Base-by-base conservation (phyloP, 2,329 filamentous ascomycete species). In the Fonsecaea pedrosoi region DNA sequence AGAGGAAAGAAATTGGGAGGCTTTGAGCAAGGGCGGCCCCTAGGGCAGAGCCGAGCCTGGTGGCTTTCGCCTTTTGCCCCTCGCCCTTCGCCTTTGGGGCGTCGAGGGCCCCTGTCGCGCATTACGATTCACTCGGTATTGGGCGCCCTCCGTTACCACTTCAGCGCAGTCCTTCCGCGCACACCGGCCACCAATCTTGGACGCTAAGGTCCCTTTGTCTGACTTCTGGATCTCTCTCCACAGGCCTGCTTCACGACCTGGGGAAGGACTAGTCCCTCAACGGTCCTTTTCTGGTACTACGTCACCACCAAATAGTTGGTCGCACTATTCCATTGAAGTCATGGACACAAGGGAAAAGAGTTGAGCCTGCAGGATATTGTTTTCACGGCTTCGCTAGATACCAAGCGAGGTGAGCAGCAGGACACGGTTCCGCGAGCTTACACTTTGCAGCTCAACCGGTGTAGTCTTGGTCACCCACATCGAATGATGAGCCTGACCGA, bases 41-140 rank as follows among this genome's bases (percentile, higher is more conserved):
- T 61, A 61, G 59, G 59, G 59, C 59, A 61, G 59, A 61, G 59
- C 59, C 59, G 59, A 61, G 45, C 59, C 59, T 48, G 57, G 57
- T 61, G 21, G 34, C 32, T 48, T 54, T 61, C 59, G 59, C 25
- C 59, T 54, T 25, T 25, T 25, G 25, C 25, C 25, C 25, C 3
- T 35, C n/a, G 32, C 30, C 18, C 32, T 61, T 45, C 40, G 10
- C 45, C 59, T 48, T 37, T 48, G 15, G 8, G 37, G 18, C 25
- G 25, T 25, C 25, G 25, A 25, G 25, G 25, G 32, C 32, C 45
- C 34, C 48, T 40, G 50, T 35, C 45, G 59, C 40, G 34, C 25
- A 12, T 21, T 53, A n/a, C 32, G n/a, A 37, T 55, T 55, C 12
- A 12, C 53, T 55, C 21, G 25, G 25, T 55, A 55, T 35, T 55